Percentiles rank a stretch among this genome's conserved stretches.
These are phyloP conservation scores for Colletotrichum sp. DNA, from an alignment of 2,329 filamentous ascomycete species.

Conservation along the genomic window DNA sequence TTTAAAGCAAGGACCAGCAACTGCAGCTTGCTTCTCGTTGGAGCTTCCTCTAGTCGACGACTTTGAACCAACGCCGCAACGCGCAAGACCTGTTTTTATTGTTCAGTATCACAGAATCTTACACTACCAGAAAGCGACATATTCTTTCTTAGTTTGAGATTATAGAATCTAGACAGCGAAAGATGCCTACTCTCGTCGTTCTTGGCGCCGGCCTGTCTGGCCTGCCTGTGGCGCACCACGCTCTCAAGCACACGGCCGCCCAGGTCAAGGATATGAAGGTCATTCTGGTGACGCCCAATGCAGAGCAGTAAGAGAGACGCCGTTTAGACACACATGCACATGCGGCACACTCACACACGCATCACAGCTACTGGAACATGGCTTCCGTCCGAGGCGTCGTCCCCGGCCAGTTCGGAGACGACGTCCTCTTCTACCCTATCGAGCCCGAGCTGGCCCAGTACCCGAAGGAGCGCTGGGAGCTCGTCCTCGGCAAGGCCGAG, in stretches of 20 bases:
- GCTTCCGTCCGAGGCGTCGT: slow-evolving; percentile 60
- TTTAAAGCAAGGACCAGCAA: not conserved
- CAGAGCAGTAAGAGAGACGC: slow-evolving; percentile 22
- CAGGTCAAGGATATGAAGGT: slow-evolving; percentile 51
- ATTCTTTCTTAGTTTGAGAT: not conserved
- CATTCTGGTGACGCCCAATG: slow-evolving; percentile 58
- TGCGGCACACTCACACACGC: not conserved
- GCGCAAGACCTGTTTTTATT: not conserved
- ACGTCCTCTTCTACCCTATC: slow-evolving; percentile 52
- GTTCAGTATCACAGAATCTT: not conserved
- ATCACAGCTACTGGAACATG: slow-evolving; percentile 61
- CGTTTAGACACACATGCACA: not conserved
- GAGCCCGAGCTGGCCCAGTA: slow-evolving; percentile 50
- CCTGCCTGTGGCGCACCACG: slow-evolving; percentile 54
- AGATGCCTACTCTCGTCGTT: slow-evolving; percentile 57
- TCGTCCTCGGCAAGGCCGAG: slow-evolving; percentile 52
- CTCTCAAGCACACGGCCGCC: slow-evolving; percentile 53
- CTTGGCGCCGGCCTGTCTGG: slow-evolving; percentile 59
- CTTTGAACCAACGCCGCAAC: not conserved
- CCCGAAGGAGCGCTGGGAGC: slow-evolving; percentile 47
- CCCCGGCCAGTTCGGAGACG: slow-evolving; percentile 50
- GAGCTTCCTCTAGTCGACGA: not conserved
- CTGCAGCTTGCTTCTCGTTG: not conserved
- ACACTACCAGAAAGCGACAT: not conserved
- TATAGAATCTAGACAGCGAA: not conserved